Evolutionary conservation across 2,329 filamentous ascomycete species (phyloP).

Genomic region (Trichoderma harzianum): DNA sequence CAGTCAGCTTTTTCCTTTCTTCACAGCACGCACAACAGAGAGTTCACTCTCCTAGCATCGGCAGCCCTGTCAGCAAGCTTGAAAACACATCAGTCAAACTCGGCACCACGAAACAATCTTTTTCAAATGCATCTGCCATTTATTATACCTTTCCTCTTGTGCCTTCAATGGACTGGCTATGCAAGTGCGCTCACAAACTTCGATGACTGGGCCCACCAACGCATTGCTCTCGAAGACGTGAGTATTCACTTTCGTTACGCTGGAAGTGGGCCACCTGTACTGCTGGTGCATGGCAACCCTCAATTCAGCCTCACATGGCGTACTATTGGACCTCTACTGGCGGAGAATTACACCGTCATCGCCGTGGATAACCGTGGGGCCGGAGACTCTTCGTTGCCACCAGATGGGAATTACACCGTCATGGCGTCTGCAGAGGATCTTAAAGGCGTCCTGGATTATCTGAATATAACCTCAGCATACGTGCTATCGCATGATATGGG

Average conservation of each 20-base stretch:
- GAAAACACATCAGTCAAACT: neutral
- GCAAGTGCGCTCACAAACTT: constrained; percentile 22
- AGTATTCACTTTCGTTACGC: constrained; percentile 43
- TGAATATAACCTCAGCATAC: constrained; percentile 41
- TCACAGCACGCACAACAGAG: neutral
- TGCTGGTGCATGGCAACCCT: constrained; percentile 42
- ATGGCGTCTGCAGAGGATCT: constrained; percentile 38
- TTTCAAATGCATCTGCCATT: neutral
- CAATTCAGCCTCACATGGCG: constrained; percentile 39
- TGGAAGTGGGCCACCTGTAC: constrained; percentile 37
- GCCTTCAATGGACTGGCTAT: neutral
- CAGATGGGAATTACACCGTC: constrained; percentile 39
- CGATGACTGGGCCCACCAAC: constrained; percentile 36
- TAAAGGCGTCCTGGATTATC: constrained; percentile 39
- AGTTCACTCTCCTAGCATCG: neutral
- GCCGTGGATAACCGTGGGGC: constrained; percentile 41
- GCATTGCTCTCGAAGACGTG: constrained; percentile 36
- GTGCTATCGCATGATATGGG: constrained; percentile 47
- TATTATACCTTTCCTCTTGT: neutral
- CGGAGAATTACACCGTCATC: constrained; percentile 42
- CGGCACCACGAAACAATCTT: neutral
- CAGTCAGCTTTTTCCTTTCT: neutral
- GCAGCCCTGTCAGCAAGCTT: neutral
- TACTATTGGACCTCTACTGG: constrained; percentile 38
- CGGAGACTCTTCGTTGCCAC: constrained; percentile 39